Conservation (phyloP, 176 grass and related monocot genomes). For the bread wheat (Triticum aestivum) region IWGSC_CS_RefSeq_v2.1 NC_057809.1:225325261-225325760, state of each 20-base stretch:
- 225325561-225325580: constrained; percentile 66
- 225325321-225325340: neutral
- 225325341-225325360: neutral
- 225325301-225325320: neutral
- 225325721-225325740: constrained; percentile 60
- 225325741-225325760: constrained; percentile 77
- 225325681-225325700: constrained; percentile 51
- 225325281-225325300: neutral
- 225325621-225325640: constrained; percentile 33
- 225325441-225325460: constrained; percentile 60
- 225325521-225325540: constrained; percentile 66
- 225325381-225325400: constrained; percentile 58
- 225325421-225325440: constrained; percentile 69
- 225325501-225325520: constrained; percentile 63
- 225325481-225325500: constrained; percentile 68
- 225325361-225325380: constrained; percentile 69
- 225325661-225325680: constrained; percentile 60
- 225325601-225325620: constrained; percentile 64
- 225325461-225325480: constrained; percentile 63
- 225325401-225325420: constrained; percentile 70
- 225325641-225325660: constrained; percentile 42
- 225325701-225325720: constrained; percentile 41
- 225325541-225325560: constrained; percentile 51
- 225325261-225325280: constrained; percentile 31
- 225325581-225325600: constrained; percentile 64